phyloP scores from a whole-genome alignment of 1,284 basidiomycete genomes.

The Vanrija sp. region DNA sequence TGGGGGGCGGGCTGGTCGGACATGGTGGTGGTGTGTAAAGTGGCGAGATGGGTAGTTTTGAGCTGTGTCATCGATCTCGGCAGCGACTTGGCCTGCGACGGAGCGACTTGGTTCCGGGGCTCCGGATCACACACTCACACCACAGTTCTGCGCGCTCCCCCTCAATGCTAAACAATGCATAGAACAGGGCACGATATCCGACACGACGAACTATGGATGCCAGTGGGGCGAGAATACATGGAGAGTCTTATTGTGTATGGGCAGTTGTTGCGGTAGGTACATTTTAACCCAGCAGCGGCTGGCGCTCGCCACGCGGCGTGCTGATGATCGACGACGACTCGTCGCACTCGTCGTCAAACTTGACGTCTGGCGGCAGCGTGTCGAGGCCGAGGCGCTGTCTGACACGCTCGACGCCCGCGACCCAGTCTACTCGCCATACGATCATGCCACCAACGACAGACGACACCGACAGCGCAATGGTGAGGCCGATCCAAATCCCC shows the following conservation, averaged over 20 bases:
- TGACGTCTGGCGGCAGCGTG: conserved; percentile 9
- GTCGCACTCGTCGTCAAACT: conserved; percentile 11
- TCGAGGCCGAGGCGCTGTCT: conserved; percentile 39
- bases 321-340: not conserved
- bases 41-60: not conserved
- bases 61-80: too few relatives aligned
- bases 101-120: too few relatives aligned
- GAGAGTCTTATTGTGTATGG: not conserved
- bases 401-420: conserved; percentile 45
- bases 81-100: too few relatives aligned
- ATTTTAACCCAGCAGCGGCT: not conserved
- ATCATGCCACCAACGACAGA: conserved; percentile 40
- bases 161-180: not conserved
- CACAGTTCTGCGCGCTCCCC: not conserved
- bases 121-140: too few relatives aligned
- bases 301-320: not conserved
- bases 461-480: conserved; percentile 49
- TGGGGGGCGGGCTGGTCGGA: not conserved
- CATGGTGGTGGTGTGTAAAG: not conserved
- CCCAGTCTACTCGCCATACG: conserved; percentile 51
- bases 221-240: too few relatives aligned
- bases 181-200: not conserved
- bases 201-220: not conserved
- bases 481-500: conserved; percentile 53
- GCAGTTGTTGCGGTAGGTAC: not conserved